phyloP scores from a whole-genome alignment of 345 rosid species.

The Litchi chinensis region DNA sequence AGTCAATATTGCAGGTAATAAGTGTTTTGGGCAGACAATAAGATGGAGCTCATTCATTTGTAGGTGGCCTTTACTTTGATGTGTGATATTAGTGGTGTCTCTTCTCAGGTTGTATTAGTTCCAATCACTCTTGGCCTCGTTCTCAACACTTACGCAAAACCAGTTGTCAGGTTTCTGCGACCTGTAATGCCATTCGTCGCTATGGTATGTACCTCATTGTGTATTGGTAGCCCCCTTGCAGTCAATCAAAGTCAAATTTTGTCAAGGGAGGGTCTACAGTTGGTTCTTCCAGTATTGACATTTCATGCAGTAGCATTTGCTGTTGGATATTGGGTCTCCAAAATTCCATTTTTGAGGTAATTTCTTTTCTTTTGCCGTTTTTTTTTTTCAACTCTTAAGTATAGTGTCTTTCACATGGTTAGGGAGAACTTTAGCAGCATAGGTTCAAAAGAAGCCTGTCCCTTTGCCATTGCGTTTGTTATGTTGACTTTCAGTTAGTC shows the following conservation, averaged over 20 bases:
- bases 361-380: too few species aligned
- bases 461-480: slow-evolving; percentile 1
- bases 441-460: not conserved
- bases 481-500: not conserved
- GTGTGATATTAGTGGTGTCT: slow-evolving; percentile 8
- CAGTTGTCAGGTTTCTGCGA: slow-evolving; percentile 59
- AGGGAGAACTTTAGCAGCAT: not conserved
- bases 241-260: slow-evolving; percentile 76
- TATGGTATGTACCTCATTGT: slow-evolving; percentile 85
- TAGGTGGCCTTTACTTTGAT: slow-evolving; percentile 4
- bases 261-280: slow-evolving; percentile 63
- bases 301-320: slow-evolving; percentile 79
- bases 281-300: slow-evolving; percentile 76
- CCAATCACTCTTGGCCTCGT: slow-evolving; percentile 82
- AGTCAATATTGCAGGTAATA: slow-evolving; percentile 86
- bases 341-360: slow-evolving; percentile 76
- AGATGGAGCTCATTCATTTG: not conserved
- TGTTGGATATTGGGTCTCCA: slow-evolving; percentile 86
- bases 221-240: slow-evolving; percentile 96
- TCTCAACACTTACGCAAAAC: slow-evolving; percentile 88
- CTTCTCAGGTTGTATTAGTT: slow-evolving; percentile 78
- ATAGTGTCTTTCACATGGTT: not conserved
- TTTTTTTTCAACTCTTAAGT: slow-evolving; percentile 1
- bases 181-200: slow-evolving; percentile 95
- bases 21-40: slow-evolving; percentile 5